Conservation (phyloP, 768 basidiomycete species). For the Fomitopsis pulvina region DNA sequence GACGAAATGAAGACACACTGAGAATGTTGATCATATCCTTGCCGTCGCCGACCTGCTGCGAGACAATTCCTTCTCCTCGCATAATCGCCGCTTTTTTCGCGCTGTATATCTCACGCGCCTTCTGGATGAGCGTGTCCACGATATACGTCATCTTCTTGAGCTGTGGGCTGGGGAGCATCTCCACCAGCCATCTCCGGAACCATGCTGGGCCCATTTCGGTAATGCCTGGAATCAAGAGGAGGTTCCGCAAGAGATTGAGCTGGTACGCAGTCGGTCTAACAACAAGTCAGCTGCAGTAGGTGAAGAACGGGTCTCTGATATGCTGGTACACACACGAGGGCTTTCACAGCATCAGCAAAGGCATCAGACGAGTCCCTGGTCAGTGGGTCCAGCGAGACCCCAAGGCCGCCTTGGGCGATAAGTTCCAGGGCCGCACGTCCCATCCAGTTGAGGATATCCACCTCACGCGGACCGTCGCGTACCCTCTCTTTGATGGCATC, state of each 20-base stretch:
- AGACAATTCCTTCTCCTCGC: constrained; percentile 9
- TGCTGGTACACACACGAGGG: constrained; percentile 8
- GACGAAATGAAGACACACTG: neutral
- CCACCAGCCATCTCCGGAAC: constrained; percentile 1
- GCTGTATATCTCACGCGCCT: constrained; percentile 11
- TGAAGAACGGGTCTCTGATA: neutral
- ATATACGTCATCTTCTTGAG: constrained; percentile 10
- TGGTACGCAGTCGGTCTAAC: neutral
- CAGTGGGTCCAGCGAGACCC: constrained; percentile 15
- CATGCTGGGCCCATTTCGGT: neutral
- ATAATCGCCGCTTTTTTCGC: constrained; percentile 7
- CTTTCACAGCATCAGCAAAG: constrained; percentile 14
- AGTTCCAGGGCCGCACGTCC: constrained; percentile 10
- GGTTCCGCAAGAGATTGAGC: neutral
- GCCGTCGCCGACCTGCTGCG: constrained; percentile 9
- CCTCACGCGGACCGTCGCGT: constrained; percentile 1
- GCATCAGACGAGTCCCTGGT: constrained; percentile 7
- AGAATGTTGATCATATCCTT: constrained; percentile 18
- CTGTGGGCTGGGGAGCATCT: constrained; percentile 5
- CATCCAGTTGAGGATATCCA: constrained; percentile 16
- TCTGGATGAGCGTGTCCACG: constrained; percentile 4
- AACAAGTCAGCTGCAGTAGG: neutral
- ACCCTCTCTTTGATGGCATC: constrained; percentile 10
- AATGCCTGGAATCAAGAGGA: neutral
- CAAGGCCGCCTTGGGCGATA: constrained; percentile 17